Conservation (phyloP, 805 yeast genomes). For the Candida boidinii region DNA sequence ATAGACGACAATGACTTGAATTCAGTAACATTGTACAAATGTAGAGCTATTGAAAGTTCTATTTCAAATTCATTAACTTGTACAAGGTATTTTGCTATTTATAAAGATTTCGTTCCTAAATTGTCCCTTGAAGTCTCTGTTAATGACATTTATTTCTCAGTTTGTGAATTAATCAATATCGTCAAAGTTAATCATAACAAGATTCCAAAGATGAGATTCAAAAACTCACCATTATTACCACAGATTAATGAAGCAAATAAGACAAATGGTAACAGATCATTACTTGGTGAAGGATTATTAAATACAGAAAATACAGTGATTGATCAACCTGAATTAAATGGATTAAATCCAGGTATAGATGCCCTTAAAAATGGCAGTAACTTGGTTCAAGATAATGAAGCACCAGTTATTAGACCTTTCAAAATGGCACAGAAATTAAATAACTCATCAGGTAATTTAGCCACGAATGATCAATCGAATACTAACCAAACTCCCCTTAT, state of each 20-base stretch:
- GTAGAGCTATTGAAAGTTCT: slow-evolving; percentile 49
- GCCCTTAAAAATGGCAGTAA: too few species aligned
- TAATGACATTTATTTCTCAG: slow-evolving; percentile 59
- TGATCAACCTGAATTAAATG: background rate
- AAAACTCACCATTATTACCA: background rate
- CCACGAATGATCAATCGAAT: slow-evolving; percentile 14
- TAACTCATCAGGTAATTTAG: slow-evolving; percentile 14
- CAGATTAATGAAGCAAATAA: background rate
- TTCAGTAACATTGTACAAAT: slow-evolving; percentile 21
- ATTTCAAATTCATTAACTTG: slow-evolving; percentile 70
- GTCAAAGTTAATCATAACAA: slow-evolving; percentile 31
- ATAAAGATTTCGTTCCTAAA: slow-evolving; percentile 57
- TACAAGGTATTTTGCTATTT: slow-evolving; percentile 63
- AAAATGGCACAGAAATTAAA: slow-evolving; percentile 53
- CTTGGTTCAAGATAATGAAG: too few species aligned
- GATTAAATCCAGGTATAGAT: slow-evolving; percentile 5
- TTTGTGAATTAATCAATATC: slow-evolving; percentile 52
- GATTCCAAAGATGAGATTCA: background rate
- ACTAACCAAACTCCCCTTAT: too few species aligned
- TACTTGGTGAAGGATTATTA: background rate
- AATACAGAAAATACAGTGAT: background rate
- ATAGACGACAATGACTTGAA: too few species aligned
- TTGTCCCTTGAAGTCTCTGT: slow-evolving; percentile 68
- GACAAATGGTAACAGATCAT: background rate
- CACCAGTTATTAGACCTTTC: slow-evolving; percentile 60